phyloP scores from a whole-genome alignment of 2,329 filamentous ascomycete species.

The Curvularia sp. region DNA sequence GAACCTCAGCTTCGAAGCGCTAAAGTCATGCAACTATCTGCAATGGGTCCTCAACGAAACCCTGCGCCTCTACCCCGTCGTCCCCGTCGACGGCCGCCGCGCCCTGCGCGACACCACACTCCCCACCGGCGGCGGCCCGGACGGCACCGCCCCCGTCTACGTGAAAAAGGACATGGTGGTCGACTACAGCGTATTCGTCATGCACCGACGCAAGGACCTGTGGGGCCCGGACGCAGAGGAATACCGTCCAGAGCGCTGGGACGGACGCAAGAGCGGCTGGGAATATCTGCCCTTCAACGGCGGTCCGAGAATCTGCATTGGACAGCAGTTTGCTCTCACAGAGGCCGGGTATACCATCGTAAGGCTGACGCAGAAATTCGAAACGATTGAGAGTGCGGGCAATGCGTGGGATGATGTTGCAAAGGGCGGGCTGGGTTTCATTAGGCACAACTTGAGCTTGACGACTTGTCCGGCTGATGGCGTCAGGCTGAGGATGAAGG shows the following conservation, averaged over 20 bases:
- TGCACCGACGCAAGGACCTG: conserved; percentile 48
- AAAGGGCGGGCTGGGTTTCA: conserved; percentile 35
- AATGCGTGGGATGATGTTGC: conserved; percentile 39
- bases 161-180: conserved; percentile 40
- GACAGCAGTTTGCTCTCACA: conserved; percentile 45
- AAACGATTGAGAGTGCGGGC: conserved; percentile 34
- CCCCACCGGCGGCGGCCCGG: conserved; percentile 46
- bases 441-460: conserved; percentile 34
- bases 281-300: conserved; percentile 48
- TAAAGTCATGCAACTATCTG: conserved; percentile 45
- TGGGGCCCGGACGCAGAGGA: conserved; percentile 49
- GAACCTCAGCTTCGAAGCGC: conserved; percentile 51
- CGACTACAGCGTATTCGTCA: conserved; percentile 41
- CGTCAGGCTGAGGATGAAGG: conserved; percentile 44
- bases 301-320: conserved; percentile 44
- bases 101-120: conserved; percentile 46
- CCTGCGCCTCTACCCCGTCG: conserved; percentile 46
- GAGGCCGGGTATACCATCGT: conserved; percentile 42
- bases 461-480: conserved; percentile 43
- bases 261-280: conserved; percentile 43
- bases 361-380: conserved; percentile 40
- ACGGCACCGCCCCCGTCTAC: conserved; percentile 45
- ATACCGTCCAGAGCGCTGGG: conserved; percentile 48
- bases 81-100: conserved; percentile 42
- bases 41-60: conserved; percentile 47